Evolutionary conservation across 129 eudicot genomes (phyloP).

Genomic region (Tagetes erecta): DNA sequence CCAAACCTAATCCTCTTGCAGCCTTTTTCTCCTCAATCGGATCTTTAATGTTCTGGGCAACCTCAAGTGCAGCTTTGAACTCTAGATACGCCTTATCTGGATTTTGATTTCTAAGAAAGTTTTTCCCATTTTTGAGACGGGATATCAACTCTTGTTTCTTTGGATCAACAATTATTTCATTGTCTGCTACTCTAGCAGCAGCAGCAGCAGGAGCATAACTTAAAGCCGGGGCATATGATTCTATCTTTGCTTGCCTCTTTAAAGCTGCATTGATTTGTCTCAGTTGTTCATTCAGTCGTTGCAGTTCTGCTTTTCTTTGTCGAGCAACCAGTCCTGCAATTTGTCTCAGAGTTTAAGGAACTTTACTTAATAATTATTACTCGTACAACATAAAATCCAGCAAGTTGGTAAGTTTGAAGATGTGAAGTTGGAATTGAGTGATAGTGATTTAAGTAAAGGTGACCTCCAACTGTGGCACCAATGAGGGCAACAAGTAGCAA

Average conservation of each 20-base stretch:
- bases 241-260: slow-evolving; percentile 97
- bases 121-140: slow-evolving; percentile 80
- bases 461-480: slow-evolving; percentile 99
- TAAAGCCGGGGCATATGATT: slow-evolving; percentile 90
- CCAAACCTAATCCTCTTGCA: slow-evolving; percentile 91
- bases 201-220: slow-evolving; percentile 94
- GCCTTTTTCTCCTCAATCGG: slow-evolving; percentile 94
- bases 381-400: too few relatives aligned
- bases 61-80: slow-evolving; percentile 80
- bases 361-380: too few relatives aligned
- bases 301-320: slow-evolving; percentile 84
- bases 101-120: slow-evolving; percentile 73
- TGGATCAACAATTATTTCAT: slow-evolving; percentile 87
- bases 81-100: slow-evolving; percentile 76
- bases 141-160: slow-evolving; percentile 67
- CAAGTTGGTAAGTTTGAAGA: too few relatives aligned
- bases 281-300: slow-evolving; percentile 80
- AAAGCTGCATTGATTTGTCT: slow-evolving; percentile 94
- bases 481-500: slow-evolving; percentile 81
- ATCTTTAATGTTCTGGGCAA: slow-evolving; percentile 76
- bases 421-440: too few relatives aligned
- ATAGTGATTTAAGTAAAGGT: background rate
- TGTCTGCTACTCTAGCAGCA: slow-evolving; percentile 61
- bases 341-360: background rate
- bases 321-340: slow-evolving; percentile 82